phyloP scores from a whole-genome alignment of 768 basidiomycete species.

The Leccinum aurantiacum region DNA sequence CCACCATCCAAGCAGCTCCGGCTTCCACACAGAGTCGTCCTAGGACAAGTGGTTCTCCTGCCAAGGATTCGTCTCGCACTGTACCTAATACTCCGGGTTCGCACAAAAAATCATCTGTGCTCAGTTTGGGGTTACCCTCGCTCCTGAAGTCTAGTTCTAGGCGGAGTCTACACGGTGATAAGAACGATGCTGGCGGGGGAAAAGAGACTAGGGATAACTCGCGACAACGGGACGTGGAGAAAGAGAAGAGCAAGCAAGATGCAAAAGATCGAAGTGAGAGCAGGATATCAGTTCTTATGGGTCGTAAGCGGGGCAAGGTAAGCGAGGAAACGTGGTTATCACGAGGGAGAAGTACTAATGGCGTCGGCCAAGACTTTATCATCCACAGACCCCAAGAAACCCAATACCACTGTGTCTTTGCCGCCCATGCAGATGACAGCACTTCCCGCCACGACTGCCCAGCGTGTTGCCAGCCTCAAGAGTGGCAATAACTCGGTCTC shows the following conservation, averaged over 20 bases:
- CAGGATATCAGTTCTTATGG: slow-evolving; percentile 84
- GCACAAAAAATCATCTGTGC: slow-evolving; percentile 79
- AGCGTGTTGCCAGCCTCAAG: slow-evolving; percentile 83
- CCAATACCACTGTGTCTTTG: slow-evolving; percentile 64
- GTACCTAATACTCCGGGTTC: slow-evolving; percentile 59
- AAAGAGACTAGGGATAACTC: slow-evolving; percentile 58
- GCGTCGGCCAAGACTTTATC: slow-evolving; percentile 65
- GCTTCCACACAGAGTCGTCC: slow-evolving; percentile 40
- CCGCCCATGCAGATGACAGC: slow-evolving; percentile 93
- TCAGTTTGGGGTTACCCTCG: slow-evolving; percentile 78
- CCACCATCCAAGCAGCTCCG: slow-evolving; percentile 53
- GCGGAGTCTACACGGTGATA: slow-evolving; percentile 70
- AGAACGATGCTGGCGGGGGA: slow-evolving; percentile 36
- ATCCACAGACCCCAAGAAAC: slow-evolving; percentile 76
- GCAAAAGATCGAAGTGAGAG: slow-evolving; percentile 85
- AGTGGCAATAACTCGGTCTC: slow-evolving; percentile 46
- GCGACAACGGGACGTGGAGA: slow-evolving; percentile 43
- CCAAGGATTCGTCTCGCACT: slow-evolving; percentile 50
- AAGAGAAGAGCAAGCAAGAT: slow-evolving; percentile 67
- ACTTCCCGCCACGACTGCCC: slow-evolving; percentile 75
- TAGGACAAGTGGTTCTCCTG: slow-evolving; percentile 50
- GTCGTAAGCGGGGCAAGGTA: slow-evolving; percentile 90
- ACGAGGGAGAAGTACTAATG: slow-evolving; percentile 12
- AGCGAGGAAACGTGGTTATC: slow-evolving; percentile 21
- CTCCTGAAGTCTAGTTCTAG: slow-evolving; percentile 84